Base-by-base conservation (phyloP, 2,329 filamentous ascomycete genomes). In the Fusarium sp. region DNA sequence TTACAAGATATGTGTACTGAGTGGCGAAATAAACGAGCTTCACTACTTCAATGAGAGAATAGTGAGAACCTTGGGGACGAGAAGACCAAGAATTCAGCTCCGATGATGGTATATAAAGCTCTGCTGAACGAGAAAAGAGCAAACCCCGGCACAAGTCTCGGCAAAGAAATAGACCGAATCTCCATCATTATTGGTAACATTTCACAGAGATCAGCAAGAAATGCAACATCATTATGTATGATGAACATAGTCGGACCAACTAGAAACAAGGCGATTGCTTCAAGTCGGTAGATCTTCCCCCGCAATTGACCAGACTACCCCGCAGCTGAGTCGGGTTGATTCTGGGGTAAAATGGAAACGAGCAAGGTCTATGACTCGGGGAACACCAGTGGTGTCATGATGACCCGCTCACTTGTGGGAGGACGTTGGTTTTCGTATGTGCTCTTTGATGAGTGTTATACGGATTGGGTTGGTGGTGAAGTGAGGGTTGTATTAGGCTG, bases 301-400 rank as follows among this genome's bases (percentile, higher is more conserved):
- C 45, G 33, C 61, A 52, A 64, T 53, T 36, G 56, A 39, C 14
- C 22, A 50, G 27, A 33, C 61, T 62, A 46, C 61, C 61, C 61
- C 61, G 45, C 61, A 62, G 5, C 33, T 25, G 38, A 41, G 22
- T 29, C 13, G 59, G 36, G 20, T 10, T 44, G 46, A 39, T 35
- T 44, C 57, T 62, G 59, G 59, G 59, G 53, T 62, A 62, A 46
- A 35, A 36, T 31, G n/a, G 27, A 7, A 6, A 5, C 11, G 11
- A 17, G 22, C 29, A 41, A n/a, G 47, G 52, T 58, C 52, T 41
- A 58, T 62, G 53, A 62, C 59, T 46, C 41, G 27, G 9, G 31
- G 13, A 44, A 20, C 15, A n/a, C 29, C 29, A 8, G 20, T 41
- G 39, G 11, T 39, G 22, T 27, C 22, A 27, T 33, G 3, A 49